These are phyloP conservation scores for Colletotrichum euphorbiae DNA, from an alignment of 2,329 filamentous ascomycete species.

Conservation along the genomic window DNA sequence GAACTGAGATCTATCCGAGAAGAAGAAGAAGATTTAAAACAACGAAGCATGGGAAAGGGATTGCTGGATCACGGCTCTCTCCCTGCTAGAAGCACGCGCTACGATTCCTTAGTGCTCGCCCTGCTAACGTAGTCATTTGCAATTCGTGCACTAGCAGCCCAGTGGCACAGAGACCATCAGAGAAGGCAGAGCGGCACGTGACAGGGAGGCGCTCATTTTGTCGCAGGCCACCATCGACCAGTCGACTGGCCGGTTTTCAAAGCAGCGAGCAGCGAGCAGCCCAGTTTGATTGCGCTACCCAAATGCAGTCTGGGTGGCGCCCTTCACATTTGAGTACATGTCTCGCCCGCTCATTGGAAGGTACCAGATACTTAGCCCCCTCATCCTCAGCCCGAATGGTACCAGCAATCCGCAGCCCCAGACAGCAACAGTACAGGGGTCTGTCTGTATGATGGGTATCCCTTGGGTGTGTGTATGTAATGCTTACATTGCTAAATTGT, in stretches of 20 bases:
- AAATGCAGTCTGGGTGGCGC: slow-evolving; percentile 35
- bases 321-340: slow-evolving; percentile 3
- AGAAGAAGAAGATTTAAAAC: background rate
- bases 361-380: slow-evolving; percentile 22
- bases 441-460: no score
- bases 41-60: background rate
- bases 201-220: slow-evolving; percentile 17
- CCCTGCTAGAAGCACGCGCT: background rate
- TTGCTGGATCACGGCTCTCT: background rate
- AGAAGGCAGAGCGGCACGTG: slow-evolving; percentile 21
- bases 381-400: slow-evolving; percentile 19
- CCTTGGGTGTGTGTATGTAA: no score
- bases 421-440: slow-evolving; percentile 11
- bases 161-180: no score
- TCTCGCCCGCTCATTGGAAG: background rate
- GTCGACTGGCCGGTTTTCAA: slow-evolving; percentile 31
- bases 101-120: background rate
- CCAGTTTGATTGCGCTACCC: slow-evolving; percentile 40
- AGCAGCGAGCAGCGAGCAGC: slow-evolving; percentile 18
- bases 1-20: background rate
- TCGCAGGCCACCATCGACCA: slow-evolving; percentile 25
- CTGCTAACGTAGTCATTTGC: background rate
- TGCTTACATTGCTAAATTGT: no score
- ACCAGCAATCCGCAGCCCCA: slow-evolving; percentile 10
- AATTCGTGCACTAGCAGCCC: no score